These are phyloP conservation scores for Mariannaea elegans DNA, from an alignment of 2,329 filamentous ascomycete species.

Conservation along the genomic window DNA sequence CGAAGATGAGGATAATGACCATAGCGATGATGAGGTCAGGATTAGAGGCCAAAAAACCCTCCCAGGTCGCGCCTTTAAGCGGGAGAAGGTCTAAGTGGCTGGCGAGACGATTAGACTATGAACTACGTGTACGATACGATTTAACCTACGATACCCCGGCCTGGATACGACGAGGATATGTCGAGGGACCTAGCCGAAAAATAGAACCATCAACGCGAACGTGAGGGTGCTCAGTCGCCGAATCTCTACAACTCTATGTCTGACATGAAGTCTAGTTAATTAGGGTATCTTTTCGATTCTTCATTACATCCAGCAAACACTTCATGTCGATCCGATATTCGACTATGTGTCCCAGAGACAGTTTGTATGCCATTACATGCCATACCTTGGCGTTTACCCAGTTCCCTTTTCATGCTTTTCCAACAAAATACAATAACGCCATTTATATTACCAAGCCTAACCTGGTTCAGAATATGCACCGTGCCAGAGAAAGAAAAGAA, in stretches of 20 bases:
- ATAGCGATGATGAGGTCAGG: conserved; percentile 36
- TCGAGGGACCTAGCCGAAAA: neutral
- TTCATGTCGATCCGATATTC: neutral
- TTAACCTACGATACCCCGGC: conserved; percentile 19
- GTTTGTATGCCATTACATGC: neutral
- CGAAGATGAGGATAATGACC: conserved; percentile 42
- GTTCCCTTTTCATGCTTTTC: neutral
- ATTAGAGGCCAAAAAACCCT: conserved; percentile 36
- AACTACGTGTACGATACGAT: conserved; percentile 16
- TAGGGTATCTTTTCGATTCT: conserved; percentile 13
- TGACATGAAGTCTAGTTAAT: conserved; percentile 11
- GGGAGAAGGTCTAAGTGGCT: conserved; percentile 24
- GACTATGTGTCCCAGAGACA: neutral
- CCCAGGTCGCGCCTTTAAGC: conserved; percentile 35
- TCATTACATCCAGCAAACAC: conserved; percentile 1
- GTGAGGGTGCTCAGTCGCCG: conserved; percentile 6
- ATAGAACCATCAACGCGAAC: neutral
- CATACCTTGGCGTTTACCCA: neutral
- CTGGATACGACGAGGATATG: neutral
- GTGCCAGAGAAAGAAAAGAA: neutral
- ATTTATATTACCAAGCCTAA: neutral
- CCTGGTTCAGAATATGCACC: neutral
- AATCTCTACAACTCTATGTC: neutral
- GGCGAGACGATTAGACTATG: neutral
- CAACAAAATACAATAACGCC: conserved; percentile 1